Conservation (phyloP, 306 rosid species). For the Lotus japonicus region DNA sequence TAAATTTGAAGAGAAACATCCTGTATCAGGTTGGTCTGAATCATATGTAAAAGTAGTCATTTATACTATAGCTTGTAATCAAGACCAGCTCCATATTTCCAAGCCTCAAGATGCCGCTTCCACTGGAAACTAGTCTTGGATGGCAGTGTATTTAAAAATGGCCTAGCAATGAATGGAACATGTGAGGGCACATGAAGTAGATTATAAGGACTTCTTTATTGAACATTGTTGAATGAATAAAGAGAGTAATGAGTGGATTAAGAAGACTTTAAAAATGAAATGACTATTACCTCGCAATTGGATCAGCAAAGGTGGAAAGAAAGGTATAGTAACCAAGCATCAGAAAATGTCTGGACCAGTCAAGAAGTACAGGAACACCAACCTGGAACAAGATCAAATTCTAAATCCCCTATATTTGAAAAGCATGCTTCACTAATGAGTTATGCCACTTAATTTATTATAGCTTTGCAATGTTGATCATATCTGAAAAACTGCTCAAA, state of each 20-base stretch:
- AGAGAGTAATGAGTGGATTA: not conserved
- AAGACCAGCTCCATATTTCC: slow-evolving; percentile 97
- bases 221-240: not conserved
- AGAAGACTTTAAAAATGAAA: not conserved
- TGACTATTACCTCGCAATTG: slow-evolving; percentile 57
- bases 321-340: slow-evolving; percentile 79
- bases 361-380: slow-evolving; percentile 77
- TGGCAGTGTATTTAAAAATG: slow-evolving; percentile 45
- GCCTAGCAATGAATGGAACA: slow-evolving; percentile 39
- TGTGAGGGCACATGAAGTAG: slow-evolving; percentile 1
- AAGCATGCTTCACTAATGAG: not conserved
- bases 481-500: not conserved
- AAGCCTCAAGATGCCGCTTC: slow-evolving; percentile 79
- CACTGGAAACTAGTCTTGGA: slow-evolving; percentile 55
- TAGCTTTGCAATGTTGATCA: not conserved
- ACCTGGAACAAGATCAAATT: slow-evolving; percentile 44
- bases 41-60: not conserved
- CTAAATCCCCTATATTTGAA: not conserved
- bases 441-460: not conserved
- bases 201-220: not conserved
- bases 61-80: slow-evolving; percentile 72
- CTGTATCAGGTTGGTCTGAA: not conserved
- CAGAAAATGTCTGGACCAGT: slow-evolving; percentile 76
- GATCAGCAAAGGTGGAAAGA: slow-evolving; percentile 64
- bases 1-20: not conserved